phyloP scores from a whole-genome alignment of 768 basidiomycete genomes.

The Inosperma sp. region DNA sequence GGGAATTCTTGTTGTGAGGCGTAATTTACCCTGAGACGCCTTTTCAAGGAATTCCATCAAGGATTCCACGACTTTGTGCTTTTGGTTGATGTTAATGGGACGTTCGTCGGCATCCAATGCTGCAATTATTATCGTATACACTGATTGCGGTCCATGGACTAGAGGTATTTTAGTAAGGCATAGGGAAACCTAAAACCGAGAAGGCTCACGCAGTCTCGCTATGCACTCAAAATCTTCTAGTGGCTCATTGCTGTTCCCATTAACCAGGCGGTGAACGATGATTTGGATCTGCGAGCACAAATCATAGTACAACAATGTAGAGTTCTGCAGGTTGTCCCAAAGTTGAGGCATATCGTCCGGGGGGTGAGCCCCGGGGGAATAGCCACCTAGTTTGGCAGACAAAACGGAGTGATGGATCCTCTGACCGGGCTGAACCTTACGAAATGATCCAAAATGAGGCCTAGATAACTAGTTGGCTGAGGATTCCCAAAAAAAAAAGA shows the following conservation, averaged over 20 bases:
- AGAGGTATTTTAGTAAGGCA: not conserved
- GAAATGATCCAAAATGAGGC: conserved; percentile 8
- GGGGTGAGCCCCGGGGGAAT: conserved; percentile 11
- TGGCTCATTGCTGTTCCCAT: not conserved
- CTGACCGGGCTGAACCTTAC: conserved; percentile 13
- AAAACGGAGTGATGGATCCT: conserved; percentile 13
- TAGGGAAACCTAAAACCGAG: not conserved
- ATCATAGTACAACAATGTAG: not conserved
- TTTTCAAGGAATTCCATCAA: not conserved
- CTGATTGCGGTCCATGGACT: not conserved
- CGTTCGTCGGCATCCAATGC: not conserved
- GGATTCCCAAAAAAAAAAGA: not conserved
- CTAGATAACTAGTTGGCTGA: not conserved
- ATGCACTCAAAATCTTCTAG: not conserved
- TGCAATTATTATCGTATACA: not conserved
- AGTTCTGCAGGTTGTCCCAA: not conserved
- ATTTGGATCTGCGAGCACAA: not conserved
- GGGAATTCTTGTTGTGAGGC: not conserved
- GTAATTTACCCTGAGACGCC: not conserved
- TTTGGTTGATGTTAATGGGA: too few relatives aligned
- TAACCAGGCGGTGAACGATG: not conserved
- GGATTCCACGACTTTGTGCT: not conserved
- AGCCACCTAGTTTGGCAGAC: not conserved
- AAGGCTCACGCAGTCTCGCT: not conserved
- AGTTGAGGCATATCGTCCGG: not conserved